Base-by-base conservation (phyloP, 306 rosid genomes). In the Trifolium subterraneum region DNA sequence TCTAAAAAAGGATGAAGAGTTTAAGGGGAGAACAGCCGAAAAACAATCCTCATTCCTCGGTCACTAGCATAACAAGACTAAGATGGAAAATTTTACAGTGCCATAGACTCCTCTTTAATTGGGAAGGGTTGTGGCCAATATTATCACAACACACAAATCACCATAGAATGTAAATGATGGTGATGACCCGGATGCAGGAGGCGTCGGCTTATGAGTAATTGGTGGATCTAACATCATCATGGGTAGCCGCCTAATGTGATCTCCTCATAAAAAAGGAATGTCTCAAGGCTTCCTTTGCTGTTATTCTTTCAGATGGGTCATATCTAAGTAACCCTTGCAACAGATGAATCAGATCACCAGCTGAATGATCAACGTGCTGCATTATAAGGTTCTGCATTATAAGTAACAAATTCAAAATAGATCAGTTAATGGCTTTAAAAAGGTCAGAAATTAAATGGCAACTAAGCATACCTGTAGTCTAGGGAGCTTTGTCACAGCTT, bases 351-450 rank as follows among this genome's bases (percentile, higher is more conserved):
- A 94, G 89, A 71, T 94, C 97, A 3, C 97, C 97, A 0, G 95
- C 97, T 0, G 99, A 94, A 82, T 94, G 99, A 71, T 94, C 99
- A 8, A 90, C 99, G 14, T 94, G 95, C 83, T 86, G 97, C 99
- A 94, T 94, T 71, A 94, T 23, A 55, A 94, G 86, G 75, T 94
- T 94, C 97, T 93, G 95, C 84, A 70, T n/a, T n/a, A n/a, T 31
- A 0, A 48, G 45, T 4, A n/a, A 22, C 0, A 6, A 5, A 60
- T 19, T 38, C 48, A 50, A 42, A 55, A 79, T 1, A 8, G 36
- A 68, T 3, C 10, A 67, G 18, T 14, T 52, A 73, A 18, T 6
- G 18, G 60, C 12, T 23, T 78, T 16, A 27, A 4, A 14, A 1
- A 75, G 19, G 13, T 22, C 42, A 62, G 1, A 68, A 50, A 54